These are phyloP conservation scores for Tribonema minus DNA, from an alignment of 108 stramenopile genomes.

Conservation along the genomic window DNA sequence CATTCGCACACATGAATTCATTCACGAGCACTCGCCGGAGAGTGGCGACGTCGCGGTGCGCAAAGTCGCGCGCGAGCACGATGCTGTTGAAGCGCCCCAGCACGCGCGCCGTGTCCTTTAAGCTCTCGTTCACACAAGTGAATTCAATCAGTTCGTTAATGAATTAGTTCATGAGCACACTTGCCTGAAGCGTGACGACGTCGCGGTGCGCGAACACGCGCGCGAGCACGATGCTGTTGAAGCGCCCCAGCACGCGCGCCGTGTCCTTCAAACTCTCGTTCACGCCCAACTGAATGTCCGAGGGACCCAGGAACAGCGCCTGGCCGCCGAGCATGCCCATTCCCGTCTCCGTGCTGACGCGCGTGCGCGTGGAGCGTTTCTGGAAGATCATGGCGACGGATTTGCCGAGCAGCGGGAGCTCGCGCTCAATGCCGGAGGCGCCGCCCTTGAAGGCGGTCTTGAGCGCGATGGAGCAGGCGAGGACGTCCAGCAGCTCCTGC, in stretches of 20 bases:
- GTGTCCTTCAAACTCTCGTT: constrained; percentile 79
- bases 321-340: constrained; percentile 85
- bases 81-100: constrained; percentile 83
- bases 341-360: constrained; percentile 93
- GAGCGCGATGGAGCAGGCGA: constrained; percentile 37
- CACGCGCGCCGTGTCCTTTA: constrained; percentile 63
- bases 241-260: constrained; percentile 73
- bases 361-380: constrained; percentile 89
- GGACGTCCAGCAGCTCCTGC: constrained; percentile 1
- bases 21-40: too few relatives aligned
- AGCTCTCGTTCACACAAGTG: constrained; percentile 91
- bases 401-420: constrained; percentile 69
- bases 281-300: constrained; percentile 89
- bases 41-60: constrained; percentile 76
- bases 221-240: constrained; percentile 84
- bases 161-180: too few relatives aligned
- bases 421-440: constrained; percentile 18
- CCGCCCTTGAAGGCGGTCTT: constrained; percentile 30
- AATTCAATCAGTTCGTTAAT: too few relatives aligned
- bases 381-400: constrained; percentile 91
- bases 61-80: constrained; percentile 85
- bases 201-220: constrained; percentile 82
- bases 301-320: constrained; percentile 83
- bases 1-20: too few relatives aligned
- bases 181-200: constrained; percentile 57